These are phyloP conservation scores for Pulveroboletus sp. DNA, from an alignment of 1,284 basidiomycete genomes.

Conservation along the genomic window DNA sequence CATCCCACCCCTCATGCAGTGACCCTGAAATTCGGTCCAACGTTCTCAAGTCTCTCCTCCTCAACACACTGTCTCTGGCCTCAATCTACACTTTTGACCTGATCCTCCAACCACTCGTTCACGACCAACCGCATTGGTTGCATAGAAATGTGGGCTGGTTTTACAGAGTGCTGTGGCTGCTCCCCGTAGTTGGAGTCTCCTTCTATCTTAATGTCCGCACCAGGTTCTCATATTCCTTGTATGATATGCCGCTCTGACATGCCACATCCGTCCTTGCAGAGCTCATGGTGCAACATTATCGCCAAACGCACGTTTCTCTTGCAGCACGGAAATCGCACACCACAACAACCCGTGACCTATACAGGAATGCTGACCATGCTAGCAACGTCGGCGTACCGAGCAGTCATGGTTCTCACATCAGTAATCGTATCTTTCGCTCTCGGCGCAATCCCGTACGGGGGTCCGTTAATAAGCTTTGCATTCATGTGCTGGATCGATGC, in stretches of 20 bases:
- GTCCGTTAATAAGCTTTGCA: constrained; percentile 58
- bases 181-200: constrained; percentile 69
- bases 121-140: constrained; percentile 62
- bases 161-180: constrained; percentile 73
- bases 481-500: constrained; percentile 84
- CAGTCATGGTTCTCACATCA: constrained; percentile 77
- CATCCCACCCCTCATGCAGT: constrained; percentile 39
- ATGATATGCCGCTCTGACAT: constrained; percentile 16
- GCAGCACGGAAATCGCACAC: constrained; percentile 61
- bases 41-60: constrained; percentile 67
- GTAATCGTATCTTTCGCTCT: constrained; percentile 68
- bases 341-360: constrained; percentile 55
- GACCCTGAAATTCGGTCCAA: constrained; percentile 74
- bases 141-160: constrained; percentile 72
- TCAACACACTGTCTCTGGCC: constrained; percentile 67
- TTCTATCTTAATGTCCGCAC: constrained; percentile 74
- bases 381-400: constrained; percentile 76
- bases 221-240: constrained; percentile 5
- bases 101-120: constrained; percentile 68
- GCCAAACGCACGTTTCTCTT: constrained; percentile 70
- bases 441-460: constrained; percentile 62
- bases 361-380: constrained; percentile 69
- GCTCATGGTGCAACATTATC: constrained; percentile 70
- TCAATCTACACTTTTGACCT: constrained; percentile 75
- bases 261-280: constrained; percentile 43